Evolutionary conservation across 192 early-diverging fungal genomes (phyloP).

Genomic region (Coemansia brasiliensis): DNA sequence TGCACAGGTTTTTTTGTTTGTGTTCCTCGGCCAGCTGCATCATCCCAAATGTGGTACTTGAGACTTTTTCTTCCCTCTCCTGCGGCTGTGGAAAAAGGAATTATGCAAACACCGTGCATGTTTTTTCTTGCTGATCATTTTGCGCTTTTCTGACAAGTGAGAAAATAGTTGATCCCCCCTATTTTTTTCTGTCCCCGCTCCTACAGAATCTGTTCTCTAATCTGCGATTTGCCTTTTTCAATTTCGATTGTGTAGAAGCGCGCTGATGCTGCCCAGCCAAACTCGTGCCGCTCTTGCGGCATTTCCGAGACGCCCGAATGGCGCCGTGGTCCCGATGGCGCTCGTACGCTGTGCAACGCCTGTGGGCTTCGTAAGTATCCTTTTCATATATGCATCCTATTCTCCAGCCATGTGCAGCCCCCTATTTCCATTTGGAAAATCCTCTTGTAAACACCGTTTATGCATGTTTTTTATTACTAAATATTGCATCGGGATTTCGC

Average conservation of each 20-base stretch:
- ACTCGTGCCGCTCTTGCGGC: conserved; percentile 74
- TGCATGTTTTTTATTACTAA: too few relatives aligned
- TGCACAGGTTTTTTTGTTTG: too few relatives aligned
- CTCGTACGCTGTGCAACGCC: conserved; percentile 92
- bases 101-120: background rate
- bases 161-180: background rate
- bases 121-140: background rate
- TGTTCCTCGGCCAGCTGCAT: too few relatives aligned
- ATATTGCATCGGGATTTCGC: background rate
- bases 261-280: conserved; percentile 60
- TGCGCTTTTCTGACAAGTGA: too few relatives aligned
- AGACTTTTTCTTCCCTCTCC: conserved; percentile 8
- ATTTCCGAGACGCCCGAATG: conserved; percentile 91
- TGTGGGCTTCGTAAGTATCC: conserved; percentile 80
- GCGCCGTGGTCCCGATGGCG: conserved; percentile 89
- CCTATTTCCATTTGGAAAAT: too few relatives aligned
- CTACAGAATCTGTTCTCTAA: background rate
- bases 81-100: background rate
- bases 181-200: background rate
- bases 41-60: too few relatives aligned
- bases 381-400: too few relatives aligned
- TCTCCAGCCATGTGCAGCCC: too few relatives aligned
- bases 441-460: too few relatives aligned
- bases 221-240: background rate
- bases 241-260: conserved; percentile 37